A percentile compares a stretch with the other conserved stretches of the same genome.
phyloP scores from a whole-genome alignment of 495 filamentous ascomycete genomes.

The Evernia prunastri region DNA sequence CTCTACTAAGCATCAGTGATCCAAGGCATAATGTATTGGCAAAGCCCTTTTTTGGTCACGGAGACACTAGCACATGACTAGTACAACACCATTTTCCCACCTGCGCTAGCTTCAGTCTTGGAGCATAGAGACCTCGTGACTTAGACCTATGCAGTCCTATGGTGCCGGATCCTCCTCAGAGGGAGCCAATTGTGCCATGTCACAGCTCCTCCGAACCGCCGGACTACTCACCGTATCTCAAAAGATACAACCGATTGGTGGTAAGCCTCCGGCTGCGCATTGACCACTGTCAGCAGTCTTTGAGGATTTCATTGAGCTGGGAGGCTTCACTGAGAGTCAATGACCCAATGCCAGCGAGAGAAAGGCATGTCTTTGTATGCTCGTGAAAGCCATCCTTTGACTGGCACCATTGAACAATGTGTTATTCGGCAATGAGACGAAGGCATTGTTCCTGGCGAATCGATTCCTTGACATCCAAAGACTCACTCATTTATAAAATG shows the following conservation, averaged over 20 bases:
- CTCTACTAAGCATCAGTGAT: too few species aligned
- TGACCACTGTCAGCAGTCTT: background rate
- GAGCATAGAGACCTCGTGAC: too few species aligned
- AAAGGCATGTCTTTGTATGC: background rate
- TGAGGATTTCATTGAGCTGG: background rate
- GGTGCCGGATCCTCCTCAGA: too few species aligned
- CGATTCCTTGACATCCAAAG: background rate
- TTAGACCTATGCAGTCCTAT: background rate
- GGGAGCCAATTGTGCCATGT: background rate
- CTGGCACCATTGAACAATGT: background rate
- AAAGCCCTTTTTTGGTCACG: too few species aligned
- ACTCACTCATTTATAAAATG: background rate
- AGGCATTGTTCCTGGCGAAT: background rate
- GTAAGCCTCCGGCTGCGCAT: background rate
- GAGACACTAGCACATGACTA: too few species aligned
- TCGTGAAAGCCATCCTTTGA: background rate
- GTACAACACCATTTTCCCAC: too few species aligned
- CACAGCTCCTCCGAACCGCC: background rate
- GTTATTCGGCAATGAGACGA: background rate
- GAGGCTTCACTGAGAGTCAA: background rate
- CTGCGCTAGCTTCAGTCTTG: too few species aligned
- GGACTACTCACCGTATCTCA: background rate
- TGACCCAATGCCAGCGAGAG: background rate
- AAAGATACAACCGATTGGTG: background rate
- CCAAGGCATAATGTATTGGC: too few species aligned